Percentiles rank a stretch among this genome's conserved stretches.
These are phyloP conservation scores for Hansenula sp. DNA, from an alignment of 1,139 yeast genomes.

Conservation along the genomic window DNA sequence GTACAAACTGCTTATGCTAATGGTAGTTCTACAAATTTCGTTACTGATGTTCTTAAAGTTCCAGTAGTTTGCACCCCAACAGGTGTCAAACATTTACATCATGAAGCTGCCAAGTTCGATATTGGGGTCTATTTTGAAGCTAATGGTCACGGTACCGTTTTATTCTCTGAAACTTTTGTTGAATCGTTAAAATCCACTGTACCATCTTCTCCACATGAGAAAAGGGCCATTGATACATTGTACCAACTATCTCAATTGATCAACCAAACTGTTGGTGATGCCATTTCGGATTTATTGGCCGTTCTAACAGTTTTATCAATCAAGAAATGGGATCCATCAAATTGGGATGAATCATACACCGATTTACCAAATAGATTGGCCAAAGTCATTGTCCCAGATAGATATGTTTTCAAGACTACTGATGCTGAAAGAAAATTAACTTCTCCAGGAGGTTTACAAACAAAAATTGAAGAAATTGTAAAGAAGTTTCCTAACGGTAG, in stretches of 20 bases:
- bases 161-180: slow-evolving; percentile 63
- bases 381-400: slow-evolving; percentile 80
- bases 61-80: slow-evolving; percentile 92
- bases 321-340: slow-evolving; percentile 52
- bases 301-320: slow-evolving; percentile 65
- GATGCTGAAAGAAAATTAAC: slow-evolving; percentile 84
- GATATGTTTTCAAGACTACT: slow-evolving; percentile 75
- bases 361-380: slow-evolving; percentile 85
- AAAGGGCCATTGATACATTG: slow-evolving; percentile 46
- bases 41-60: slow-evolving; percentile 55
- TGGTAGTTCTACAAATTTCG: slow-evolving; percentile 80
- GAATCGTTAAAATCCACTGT: slow-evolving; percentile 31
- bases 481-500: slow-evolving; percentile 60
- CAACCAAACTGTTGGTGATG: slow-evolving; percentile 97
- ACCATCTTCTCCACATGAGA: slow-evolving; percentile 22
- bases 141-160: slow-evolving; percentile 97
- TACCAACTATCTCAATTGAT: slow-evolving; percentile 63
- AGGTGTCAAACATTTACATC: slow-evolving; percentile 95
- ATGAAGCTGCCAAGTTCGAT: slow-evolving; percentile 80
- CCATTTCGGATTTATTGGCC: slow-evolving; percentile 81
- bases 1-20: slow-evolving; percentile 98
- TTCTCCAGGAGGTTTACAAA: slow-evolving; percentile 77
- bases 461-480: slow-evolving; percentile 63
- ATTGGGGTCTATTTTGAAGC: slow-evolving; percentile 97
- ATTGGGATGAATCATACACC: slow-evolving; percentile 75